Percentiles rank a stretch among this genome's conserved stretches.
Evolutionary conservation across 768 basidiomycete species (phyloP).

Genomic region (Ramaria rubella): DNA sequence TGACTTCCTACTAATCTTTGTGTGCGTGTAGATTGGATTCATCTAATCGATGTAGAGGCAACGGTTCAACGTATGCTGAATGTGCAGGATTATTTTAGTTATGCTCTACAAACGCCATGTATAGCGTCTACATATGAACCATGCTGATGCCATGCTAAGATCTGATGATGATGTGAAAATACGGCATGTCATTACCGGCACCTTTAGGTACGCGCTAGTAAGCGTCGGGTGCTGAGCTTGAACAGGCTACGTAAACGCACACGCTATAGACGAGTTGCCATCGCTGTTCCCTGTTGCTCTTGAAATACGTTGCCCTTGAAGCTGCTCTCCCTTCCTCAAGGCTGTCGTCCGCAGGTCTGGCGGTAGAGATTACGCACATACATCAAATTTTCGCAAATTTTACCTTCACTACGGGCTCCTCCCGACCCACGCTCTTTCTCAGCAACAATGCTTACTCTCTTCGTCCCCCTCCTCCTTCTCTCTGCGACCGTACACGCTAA

Average conservation of each 20-base stretch:
- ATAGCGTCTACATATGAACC: not conserved
- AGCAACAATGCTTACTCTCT: conserved; percentile 3
- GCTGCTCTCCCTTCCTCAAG: not conserved
- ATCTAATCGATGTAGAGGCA: conserved; percentile 46
- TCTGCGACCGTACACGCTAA: not conserved
- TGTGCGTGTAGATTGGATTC: conserved; percentile 71
- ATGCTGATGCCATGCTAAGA: not conserved
- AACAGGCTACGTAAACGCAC: no score
- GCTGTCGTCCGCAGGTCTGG: conserved; percentile 11
- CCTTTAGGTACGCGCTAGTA: no score
- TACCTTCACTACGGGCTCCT: conserved; percentile 4
- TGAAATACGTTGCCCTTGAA: not conserved
- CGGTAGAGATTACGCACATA: conserved; percentile 1
- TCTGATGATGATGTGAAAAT: not conserved
- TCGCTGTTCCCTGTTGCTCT: conserved; percentile 1
- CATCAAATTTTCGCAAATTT: not conserved
- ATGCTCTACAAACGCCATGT: not conserved
- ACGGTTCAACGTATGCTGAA: not conserved
- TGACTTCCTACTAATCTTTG: not conserved
- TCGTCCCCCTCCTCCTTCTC: conserved; percentile 4
- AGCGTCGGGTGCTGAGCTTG: no score
- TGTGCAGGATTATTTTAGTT: not conserved
- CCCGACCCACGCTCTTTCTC: conserved; percentile 9
- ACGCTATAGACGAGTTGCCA: not conserved
- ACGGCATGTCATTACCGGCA: not conserved